These are phyloP conservation scores for Claviceps citrina DNA, from an alignment of 2,329 filamentous ascomycete species.

Conservation along the genomic window DNA sequence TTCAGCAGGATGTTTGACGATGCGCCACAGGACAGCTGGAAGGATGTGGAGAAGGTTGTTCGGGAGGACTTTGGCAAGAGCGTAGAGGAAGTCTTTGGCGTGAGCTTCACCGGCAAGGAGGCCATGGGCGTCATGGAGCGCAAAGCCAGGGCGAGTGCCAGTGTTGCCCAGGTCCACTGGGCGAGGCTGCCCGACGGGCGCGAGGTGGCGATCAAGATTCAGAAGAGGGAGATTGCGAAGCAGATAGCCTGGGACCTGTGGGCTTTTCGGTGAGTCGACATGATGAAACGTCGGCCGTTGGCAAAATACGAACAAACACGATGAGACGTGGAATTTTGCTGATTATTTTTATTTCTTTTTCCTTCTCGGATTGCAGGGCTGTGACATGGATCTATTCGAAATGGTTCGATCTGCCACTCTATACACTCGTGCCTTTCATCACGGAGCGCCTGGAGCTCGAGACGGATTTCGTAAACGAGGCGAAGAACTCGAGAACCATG, in stretches of 20 bases:
- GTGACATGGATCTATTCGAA: slow-evolving; percentile 70
- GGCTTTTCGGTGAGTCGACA: slow-evolving; percentile 60
- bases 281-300: background rate
- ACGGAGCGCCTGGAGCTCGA: slow-evolving; percentile 82
- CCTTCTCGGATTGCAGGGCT: slow-evolving; percentile 33
- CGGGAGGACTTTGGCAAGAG: slow-evolving; percentile 75
- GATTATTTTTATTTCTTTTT: background rate
- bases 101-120: slow-evolving; percentile 62
- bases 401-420: slow-evolving; percentile 87
- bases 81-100: slow-evolving; percentile 81
- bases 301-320: background rate
- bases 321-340: background rate
- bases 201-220: slow-evolving; percentile 89
- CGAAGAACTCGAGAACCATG: slow-evolving; percentile 77
- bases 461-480: slow-evolving; percentile 89
- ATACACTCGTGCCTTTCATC: slow-evolving; percentile 82
- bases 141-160: slow-evolving; percentile 58
- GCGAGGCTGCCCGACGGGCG: slow-evolving; percentile 70
- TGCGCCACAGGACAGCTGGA: slow-evolving; percentile 83
- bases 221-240: slow-evolving; percentile 83
- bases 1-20: slow-evolving; percentile 96
- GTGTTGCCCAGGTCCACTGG: slow-evolving; percentile 95
- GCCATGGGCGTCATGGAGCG: slow-evolving; percentile 49
- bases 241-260: slow-evolving; percentile 92
- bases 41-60: slow-evolving; percentile 71